Conservation (phyloP, 768 basidiomycete genomes). For the Leccinum uliginosum region DNA sequence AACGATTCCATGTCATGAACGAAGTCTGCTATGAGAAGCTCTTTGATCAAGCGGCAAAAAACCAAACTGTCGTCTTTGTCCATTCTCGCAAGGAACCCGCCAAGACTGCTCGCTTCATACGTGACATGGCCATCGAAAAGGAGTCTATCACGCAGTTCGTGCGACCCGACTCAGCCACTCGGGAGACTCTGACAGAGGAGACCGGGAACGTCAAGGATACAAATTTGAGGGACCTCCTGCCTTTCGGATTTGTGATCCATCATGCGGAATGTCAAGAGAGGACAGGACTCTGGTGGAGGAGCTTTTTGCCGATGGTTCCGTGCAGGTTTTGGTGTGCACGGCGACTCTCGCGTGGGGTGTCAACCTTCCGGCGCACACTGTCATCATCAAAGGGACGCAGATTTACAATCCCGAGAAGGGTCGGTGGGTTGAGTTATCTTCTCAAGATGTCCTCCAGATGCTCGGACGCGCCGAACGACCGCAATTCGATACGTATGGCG, state of each 20-base stretch:
- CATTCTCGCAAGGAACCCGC: slow-evolving; percentile 98
- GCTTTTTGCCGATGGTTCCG: slow-evolving; percentile 87
- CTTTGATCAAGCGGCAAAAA: slow-evolving; percentile 84
- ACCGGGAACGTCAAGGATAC: slow-evolving; percentile 74
- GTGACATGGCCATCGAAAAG: slow-evolving; percentile 94
- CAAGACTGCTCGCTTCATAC: slow-evolving; percentile 93
- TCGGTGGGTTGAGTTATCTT: slow-evolving; percentile 91
- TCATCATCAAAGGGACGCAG: slow-evolving; percentile 99
- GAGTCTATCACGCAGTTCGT: slow-evolving; percentile 96
- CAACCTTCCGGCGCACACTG: slow-evolving; percentile 94
- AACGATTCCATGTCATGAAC: slow-evolving; percentile 96
- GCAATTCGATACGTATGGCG: slow-evolving; percentile 95
- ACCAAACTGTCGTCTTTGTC: slow-evolving; percentile 94
- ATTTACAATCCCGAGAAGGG: slow-evolving; percentile 99
- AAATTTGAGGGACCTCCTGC: slow-evolving; percentile 89
- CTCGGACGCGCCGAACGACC: slow-evolving; percentile 96
- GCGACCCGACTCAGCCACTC: slow-evolving; percentile 84
- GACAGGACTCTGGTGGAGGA: slow-evolving; percentile 95
- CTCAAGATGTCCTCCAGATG: slow-evolving; percentile 98
- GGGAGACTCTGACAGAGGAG: slow-evolving; percentile 86
- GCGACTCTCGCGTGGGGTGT: no score
- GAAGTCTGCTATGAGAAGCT: slow-evolving; percentile 99
- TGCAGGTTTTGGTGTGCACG: no score
- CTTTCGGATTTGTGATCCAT: slow-evolving; percentile 96
- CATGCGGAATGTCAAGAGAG: slow-evolving; percentile 95